Evolutionary conservation across 768 basidiomycete species (phyloP).

Genomic region (Steccherinum ochraceum): DNA sequence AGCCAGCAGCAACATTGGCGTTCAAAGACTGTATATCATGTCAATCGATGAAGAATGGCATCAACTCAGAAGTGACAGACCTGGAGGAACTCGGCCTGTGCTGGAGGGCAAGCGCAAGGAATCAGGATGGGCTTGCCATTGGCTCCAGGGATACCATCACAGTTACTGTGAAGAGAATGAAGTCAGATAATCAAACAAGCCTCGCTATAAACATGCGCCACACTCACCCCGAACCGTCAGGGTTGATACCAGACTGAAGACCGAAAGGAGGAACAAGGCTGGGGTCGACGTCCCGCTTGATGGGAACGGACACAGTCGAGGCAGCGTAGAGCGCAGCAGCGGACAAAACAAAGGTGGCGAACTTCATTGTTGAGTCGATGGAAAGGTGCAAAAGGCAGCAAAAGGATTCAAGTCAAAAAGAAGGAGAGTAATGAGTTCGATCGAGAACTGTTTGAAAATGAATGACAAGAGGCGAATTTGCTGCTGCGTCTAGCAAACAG

Average conservation of each 20-base stretch:
- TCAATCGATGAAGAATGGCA: background rate
- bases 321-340: conserved; percentile 27
- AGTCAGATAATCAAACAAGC: background rate
- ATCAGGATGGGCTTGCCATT: conserved; percentile 31
- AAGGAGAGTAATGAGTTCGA: background rate
- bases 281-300: conserved; percentile 42
- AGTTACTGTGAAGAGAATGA: conserved; percentile 13
- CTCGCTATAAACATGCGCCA: background rate
- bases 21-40: conserved; percentile 11
- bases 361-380: conserved; percentile 25
- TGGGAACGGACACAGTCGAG: conserved; percentile 34
- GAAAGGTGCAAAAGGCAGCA: background rate
- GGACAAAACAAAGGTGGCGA: conserved; percentile 24
- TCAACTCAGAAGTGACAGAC: too few species aligned
- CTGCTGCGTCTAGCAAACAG: background rate
- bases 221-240: conserved; percentile 23
- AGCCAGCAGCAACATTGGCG: conserved; percentile 24
- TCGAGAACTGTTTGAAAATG: background rate
- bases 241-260: conserved; percentile 24
- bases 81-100: conserved; percentile 25
- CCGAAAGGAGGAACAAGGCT: conserved; percentile 27
- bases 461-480: background rate
- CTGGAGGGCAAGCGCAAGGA: conserved; percentile 36
- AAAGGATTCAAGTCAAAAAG: background rate
- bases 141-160: conserved; percentile 19